Evolutionary conservation across 495 filamentous ascomycete species (phyloP), one percentile per base, ranked within the genome.

Genomic region (Neurospora discreta): DNA sequence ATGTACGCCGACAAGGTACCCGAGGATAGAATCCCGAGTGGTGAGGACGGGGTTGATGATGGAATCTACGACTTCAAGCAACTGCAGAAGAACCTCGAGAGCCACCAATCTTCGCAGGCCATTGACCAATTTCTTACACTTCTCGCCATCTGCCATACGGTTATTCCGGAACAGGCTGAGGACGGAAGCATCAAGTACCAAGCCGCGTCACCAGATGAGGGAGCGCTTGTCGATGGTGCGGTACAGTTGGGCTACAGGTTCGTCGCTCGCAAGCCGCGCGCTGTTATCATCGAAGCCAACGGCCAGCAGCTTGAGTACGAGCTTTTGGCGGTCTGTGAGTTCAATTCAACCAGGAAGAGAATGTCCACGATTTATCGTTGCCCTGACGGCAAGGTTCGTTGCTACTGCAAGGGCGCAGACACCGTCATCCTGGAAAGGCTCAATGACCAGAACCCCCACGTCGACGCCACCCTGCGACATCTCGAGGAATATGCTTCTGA

Each of bases 341-440:
- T 99, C 86, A 98, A 99, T 82, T 98, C 95, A 3, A 97, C 96
- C 23, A 85, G 96, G 69, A 99, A 99, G 82, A 86, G 96, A 68
- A 99, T 99, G 96, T 98, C 95, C 5, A 92, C 94, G 9, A 95
- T 99, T 74, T 96, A 94, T 84, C 89, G 95, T 36, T 97, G 95
- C 77, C 96, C 96, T 1, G 96, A 99, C 82, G 96, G 95, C 70
- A 97, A 94, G 82, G 89, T 99, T 69, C 86, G 95, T 43, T 89
- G 91, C 73, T 99, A 97, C 78, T 94, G 90, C 82, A 99, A 99
- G 81, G 96, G 96, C 75, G 96, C 96, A 52, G 96, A 99, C 79
- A 99, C 96, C 3, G 96, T 99, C 67, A 98, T 99, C 75, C 77
- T 95, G 70, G 95, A 99, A 79, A 90, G 96, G 11, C 84, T 98